These are phyloP conservation scores for Hymenoscyphus scutula DNA, from an alignment of 2,329 filamentous ascomycete species.

Conservation along the genomic window DNA sequence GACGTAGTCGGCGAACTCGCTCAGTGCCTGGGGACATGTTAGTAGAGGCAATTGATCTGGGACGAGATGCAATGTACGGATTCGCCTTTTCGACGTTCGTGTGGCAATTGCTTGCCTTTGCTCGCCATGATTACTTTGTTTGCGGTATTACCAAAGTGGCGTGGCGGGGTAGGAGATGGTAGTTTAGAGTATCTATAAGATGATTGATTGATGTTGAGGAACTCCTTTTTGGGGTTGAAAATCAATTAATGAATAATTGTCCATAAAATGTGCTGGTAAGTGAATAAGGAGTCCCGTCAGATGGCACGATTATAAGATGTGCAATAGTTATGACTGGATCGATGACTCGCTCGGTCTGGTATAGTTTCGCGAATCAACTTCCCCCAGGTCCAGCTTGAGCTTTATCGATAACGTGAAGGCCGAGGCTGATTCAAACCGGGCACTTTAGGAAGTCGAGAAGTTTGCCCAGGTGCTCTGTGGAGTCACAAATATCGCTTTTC, in stretches of 20 bases:
- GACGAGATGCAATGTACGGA: constrained; percentile 54
- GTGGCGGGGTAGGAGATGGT: neutral
- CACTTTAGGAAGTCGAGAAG: too few species aligned
- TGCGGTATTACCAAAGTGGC: constrained; percentile 2
- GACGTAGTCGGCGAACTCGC: constrained; percentile 96
- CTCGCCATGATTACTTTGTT: constrained; percentile 46
- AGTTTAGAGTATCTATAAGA: constrained; percentile 21
- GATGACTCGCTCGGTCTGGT: constrained; percentile 18
- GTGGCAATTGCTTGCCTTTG: constrained; percentile 59
- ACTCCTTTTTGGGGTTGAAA: neutral
- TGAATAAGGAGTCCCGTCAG: neutral
- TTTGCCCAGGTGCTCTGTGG: neutral
- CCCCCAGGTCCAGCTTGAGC: constrained; percentile 15
- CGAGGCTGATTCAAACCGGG: neutral
- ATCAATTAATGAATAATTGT: too few species aligned
- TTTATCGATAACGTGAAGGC: constrained; percentile 34
- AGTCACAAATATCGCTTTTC: neutral
- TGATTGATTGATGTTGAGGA: constrained; percentile 14
- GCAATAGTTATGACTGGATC: neutral
- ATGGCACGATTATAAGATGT: constrained; percentile 16
- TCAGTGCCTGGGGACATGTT: constrained; percentile 59
- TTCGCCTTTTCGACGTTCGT: constrained; percentile 85
- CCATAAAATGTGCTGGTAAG: neutral
- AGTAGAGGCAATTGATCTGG: neutral
- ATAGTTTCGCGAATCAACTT: neutral